Evolutionary conservation across 2,329 filamentous ascomycete species (phyloP).

Genomic region (Byssothecium circinans): DNA sequence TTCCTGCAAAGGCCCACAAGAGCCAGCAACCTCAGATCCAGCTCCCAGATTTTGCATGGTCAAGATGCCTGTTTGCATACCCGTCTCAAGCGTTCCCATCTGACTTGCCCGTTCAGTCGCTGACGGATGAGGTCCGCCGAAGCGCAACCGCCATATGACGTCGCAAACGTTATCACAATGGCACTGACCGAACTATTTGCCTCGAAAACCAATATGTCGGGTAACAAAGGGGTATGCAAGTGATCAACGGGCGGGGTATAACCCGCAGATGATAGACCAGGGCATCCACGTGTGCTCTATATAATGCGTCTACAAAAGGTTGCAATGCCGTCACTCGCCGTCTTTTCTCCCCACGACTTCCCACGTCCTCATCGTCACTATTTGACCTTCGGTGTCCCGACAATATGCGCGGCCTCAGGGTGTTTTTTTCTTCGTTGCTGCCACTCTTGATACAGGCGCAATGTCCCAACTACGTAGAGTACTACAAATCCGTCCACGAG

Average conservation of each 20-base stretch:
- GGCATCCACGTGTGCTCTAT: constrained; percentile 6
- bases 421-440: constrained; percentile 18
- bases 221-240: constrained; percentile 15
- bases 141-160: constrained; percentile 23
- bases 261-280: constrained; percentile 17
- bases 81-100: not conserved
- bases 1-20: constrained; percentile 17
- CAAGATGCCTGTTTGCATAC: not conserved
- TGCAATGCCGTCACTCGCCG: constrained; percentile 10
- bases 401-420: constrained; percentile 27
- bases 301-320: constrained; percentile 11
- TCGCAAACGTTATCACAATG: constrained; percentile 9
- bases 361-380: not conserved
- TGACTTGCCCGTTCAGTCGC: not conserved
- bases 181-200: constrained; percentile 16
- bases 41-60: not conserved
- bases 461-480: constrained; percentile 51
- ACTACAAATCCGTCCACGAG: constrained; percentile 44
- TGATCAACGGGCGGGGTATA: constrained; percentile 37
- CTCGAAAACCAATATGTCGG: constrained; percentile 29
- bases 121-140: not conserved
- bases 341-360: constrained; percentile 1
- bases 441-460: constrained; percentile 33
- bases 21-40: constrained; percentile 6
- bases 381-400: not conserved